These are phyloP conservation scores for Psidium guajava DNA, from an alignment of 345 rosid genomes.

Conservation along the genomic window DNA sequence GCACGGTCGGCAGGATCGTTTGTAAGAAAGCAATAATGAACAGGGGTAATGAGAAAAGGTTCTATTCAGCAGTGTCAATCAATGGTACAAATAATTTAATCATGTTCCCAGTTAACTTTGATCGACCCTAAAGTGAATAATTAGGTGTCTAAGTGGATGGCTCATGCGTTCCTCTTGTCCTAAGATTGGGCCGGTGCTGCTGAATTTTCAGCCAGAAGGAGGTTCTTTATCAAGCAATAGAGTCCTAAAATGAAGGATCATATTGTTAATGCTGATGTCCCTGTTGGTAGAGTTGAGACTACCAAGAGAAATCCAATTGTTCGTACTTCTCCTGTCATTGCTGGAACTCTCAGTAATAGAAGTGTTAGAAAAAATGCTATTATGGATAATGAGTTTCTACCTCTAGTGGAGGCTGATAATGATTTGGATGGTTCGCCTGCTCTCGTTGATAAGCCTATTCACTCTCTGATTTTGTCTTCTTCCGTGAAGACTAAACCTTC, in stretches of 20 bases:
- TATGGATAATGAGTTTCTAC: not conserved
- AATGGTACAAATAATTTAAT: not conserved
- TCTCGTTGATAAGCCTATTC: not conserved
- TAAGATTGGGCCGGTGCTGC: not conserved
- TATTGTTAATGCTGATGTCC: not conserved
- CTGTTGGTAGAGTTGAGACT: not conserved
- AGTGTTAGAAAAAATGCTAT: not conserved
- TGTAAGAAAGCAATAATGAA: not conserved
- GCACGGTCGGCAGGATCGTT: not conserved
- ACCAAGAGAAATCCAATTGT: not conserved
- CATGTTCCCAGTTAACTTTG: not conserved
- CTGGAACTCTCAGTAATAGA: not conserved
- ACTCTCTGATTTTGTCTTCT: no score
- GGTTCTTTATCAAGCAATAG: not conserved
- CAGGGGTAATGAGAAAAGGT: not conserved
- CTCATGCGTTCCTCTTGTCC: not conserved
- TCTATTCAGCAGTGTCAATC: not conserved
- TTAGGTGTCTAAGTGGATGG: not conserved
- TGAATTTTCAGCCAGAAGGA: not conserved
- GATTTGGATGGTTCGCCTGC: not conserved
- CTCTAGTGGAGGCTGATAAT: not conserved
- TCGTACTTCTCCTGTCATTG: not conserved
- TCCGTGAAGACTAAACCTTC: no score
- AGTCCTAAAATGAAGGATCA: not conserved
- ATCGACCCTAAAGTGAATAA: not conserved